phyloP scores from a whole-genome alignment of 140 eudicot genomes.

The Flaveria floridana region DNA sequence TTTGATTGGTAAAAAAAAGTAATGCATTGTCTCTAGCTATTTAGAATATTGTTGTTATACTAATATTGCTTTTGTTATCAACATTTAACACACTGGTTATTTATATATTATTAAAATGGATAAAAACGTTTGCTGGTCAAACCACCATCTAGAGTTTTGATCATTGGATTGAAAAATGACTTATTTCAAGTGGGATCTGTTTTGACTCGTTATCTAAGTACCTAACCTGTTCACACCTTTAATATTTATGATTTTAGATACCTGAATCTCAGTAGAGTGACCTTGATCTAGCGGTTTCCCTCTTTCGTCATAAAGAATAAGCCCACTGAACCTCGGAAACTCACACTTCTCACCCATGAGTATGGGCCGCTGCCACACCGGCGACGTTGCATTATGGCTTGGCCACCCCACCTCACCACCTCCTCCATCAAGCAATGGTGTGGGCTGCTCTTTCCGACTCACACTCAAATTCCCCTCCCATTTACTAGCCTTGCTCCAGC shows the following conservation, averaged over 20 bases:
- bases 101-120: background rate
- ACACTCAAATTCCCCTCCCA: constrained; percentile 50
- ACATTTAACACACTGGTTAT: background rate
- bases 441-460: constrained; percentile 46
- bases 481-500: constrained; percentile 65
- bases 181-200: background rate
- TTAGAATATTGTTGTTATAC: background rate
- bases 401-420: constrained; percentile 46
- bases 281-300: constrained; percentile 53
- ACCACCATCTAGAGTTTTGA: background rate
- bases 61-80: background rate
- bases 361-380: constrained; percentile 71
- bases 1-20: background rate
- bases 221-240: background rate
- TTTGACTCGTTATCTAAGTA: background rate
- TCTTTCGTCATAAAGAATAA: constrained; percentile 66
- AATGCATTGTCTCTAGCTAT: background rate
- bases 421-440: constrained; percentile 49
- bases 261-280: too few relatives aligned
- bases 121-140: background rate
- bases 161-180: background rate
- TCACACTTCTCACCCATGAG: constrained; percentile 89
- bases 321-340: constrained; percentile 83
- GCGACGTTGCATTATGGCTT: constrained; percentile 42
- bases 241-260: too few relatives aligned